Evolutionary conservation across 129 eudicot species (phyloP).

Genomic region (Flaveria brownii): DNA sequence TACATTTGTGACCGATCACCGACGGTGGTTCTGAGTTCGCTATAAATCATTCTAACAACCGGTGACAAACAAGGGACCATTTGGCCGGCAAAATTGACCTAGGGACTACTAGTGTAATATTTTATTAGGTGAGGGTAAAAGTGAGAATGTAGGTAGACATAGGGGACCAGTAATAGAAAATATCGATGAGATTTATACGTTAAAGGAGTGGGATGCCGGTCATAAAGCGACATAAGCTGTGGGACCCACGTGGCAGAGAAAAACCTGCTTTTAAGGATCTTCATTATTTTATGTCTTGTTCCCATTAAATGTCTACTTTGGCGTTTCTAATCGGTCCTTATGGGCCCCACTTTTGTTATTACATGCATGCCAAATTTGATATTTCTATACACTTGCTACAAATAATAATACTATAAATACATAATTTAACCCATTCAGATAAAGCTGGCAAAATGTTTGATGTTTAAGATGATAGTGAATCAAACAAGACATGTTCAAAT

Average conservation of each 20-base stretch:
- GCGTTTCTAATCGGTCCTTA: constrained; percentile 29
- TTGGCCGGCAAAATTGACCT: constrained; percentile 14
- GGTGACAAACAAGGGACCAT: not conserved
- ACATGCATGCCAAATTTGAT: constrained; percentile 20
- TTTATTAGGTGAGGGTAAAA: not conserved
- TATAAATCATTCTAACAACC: not conserved
- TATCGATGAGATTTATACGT: constrained; percentile 17
- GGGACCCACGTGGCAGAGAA: constrained; percentile 30
- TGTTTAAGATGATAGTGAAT: too few species aligned
- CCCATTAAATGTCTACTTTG: constrained; percentile 45
- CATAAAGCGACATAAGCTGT: constrained; percentile 47
- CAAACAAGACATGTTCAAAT: too few species aligned
- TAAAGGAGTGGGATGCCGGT: constrained; percentile 47
- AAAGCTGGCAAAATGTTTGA: too few species aligned
- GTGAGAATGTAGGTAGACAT: not conserved
- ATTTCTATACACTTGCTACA: not conserved
- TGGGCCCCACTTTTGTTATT: constrained; percentile 24
- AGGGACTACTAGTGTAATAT: constrained; percentile 3
- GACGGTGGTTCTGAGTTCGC: not conserved
- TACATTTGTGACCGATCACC: too few species aligned
- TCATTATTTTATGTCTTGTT: constrained; percentile 34
- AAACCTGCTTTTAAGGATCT: constrained; percentile 45
- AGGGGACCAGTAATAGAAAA: constrained; percentile 27
- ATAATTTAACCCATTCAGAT: too few species aligned
- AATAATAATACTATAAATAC: too few species aligned